A percentile compares a stretch with the other conserved stretches of the same genome.
phyloP scores from a whole-genome alignment of 2,329 filamentous ascomycete species.

The Byssochlamys sp. region DNA sequence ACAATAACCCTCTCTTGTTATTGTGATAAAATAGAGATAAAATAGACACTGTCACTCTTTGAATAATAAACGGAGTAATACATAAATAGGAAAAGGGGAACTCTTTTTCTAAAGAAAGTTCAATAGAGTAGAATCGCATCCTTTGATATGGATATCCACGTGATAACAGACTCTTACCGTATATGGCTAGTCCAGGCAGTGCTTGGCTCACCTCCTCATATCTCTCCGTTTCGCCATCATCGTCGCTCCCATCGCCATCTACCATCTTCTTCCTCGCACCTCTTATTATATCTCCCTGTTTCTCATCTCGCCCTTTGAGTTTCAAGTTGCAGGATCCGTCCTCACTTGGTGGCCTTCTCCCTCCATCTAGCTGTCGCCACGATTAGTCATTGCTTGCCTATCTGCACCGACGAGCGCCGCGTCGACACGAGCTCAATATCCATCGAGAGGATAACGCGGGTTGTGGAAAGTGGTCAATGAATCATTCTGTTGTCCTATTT shows the following conservation, averaged over 20 bases:
- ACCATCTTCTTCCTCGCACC: slow-evolving; percentile 1
- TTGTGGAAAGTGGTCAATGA: slow-evolving; percentile 9
- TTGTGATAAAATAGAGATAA: background rate
- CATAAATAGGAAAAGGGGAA: background rate
- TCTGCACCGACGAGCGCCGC: background rate
- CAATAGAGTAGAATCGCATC: background rate
- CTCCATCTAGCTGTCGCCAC: background rate
- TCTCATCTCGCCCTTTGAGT: background rate
- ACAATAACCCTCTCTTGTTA: background rate
- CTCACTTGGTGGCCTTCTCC: background rate
- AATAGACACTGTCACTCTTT: background rate
- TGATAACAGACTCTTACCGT: background rate
- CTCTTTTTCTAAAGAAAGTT: background rate
- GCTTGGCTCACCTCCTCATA: background rate
- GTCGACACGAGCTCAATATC: background rate
- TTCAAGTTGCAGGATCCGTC: background rate
- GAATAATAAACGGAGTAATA: background rate
- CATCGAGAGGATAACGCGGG: slow-evolving; percentile 1
- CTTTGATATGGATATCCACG: background rate
- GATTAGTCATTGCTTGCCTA: background rate
- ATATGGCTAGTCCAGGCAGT: background rate
- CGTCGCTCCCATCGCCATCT: background rate
- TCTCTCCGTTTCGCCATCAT: background rate
- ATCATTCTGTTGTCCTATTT: slow-evolving; percentile 12
- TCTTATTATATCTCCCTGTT: slow-evolving; percentile 2